A percentile compares a stretch with the other conserved stretches of the same genome.
These are phyloP conservation scores for Bretschneidera sinensis DNA, from an alignment of 345 rosid genomes.

Conservation along the genomic window DNA sequence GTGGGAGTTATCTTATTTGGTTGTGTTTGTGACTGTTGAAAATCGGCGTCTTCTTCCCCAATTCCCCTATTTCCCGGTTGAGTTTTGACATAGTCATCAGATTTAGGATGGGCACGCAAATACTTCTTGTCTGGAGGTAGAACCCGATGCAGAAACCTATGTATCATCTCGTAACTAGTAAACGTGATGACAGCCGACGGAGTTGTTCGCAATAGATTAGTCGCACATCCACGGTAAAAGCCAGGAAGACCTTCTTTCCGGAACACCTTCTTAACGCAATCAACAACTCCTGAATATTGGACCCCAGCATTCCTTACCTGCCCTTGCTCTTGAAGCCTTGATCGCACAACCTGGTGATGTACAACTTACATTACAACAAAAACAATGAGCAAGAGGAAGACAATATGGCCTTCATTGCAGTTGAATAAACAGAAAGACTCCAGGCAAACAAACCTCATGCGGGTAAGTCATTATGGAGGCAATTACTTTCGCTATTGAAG, in stretches of 20 bases:
- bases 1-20: constrained; percentile 31
- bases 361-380: constrained; percentile 6
- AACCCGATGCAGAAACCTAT: constrained; percentile 37
- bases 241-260: constrained; percentile 64
- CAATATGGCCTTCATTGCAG: neutral
- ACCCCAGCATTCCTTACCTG: constrained; percentile 41
- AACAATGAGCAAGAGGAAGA: neutral
- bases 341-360: constrained; percentile 62
- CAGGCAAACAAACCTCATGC: constrained; percentile 57
- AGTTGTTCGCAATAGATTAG: constrained; percentile 72
- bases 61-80: constrained; percentile 18
- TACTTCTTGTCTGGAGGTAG: constrained; percentile 39
- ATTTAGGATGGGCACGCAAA: constrained; percentile 22
- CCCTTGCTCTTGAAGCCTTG: constrained; percentile 98
- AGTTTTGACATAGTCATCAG: constrained; percentile 19
- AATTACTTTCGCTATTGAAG: constrained; percentile 68
- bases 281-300: constrained; percentile 59
- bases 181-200: constrained; percentile 86
- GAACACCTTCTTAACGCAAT: constrained; percentile 75
- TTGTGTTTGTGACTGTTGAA: constrained; percentile 29
- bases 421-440: neutral
- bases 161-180: constrained; percentile 81
- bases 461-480: constrained; percentile 92
- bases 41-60: constrained; percentile 12
- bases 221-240: constrained; percentile 82